Base-by-base conservation (phyloP, 192 early-diverging fungal genomes). In the Coemansia sp. region DNA sequence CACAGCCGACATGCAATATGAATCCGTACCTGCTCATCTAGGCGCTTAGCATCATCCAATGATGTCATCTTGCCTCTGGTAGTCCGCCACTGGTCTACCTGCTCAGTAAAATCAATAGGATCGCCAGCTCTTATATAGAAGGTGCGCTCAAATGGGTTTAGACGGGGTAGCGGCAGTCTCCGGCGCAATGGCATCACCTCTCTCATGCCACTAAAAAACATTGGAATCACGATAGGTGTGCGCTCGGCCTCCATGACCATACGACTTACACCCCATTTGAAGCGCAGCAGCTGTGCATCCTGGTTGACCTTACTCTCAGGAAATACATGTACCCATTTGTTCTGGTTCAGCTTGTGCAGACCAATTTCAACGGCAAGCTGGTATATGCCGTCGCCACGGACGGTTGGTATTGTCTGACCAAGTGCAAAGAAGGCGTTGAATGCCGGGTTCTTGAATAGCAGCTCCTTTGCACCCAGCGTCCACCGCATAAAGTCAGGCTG, bases 221-320 rank as follows among this genome's bases (percentile, higher is more conserved):
- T 75, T 48, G 92, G 88, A 3, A 94, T 59, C 7, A 94, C 85
- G 18, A 93, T 77, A 0, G 92, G 88, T 2, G 78, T 83, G 24
- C 79, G 78, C 19, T 84, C 76, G 6, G 88, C 78, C 62, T 96
- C 94, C 90, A 93, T 91, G 23, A 94, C 71, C 65, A 96, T 74
- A 27, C 94, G 82, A 14, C 88, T 91, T 9, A 96, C 83, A 10
- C 94, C 94, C 94, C 94, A 96, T 67, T 88, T 87, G 66, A 94
- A 92, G 12, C 78, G 68, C 60, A 72, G 31, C 21, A 81, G 58
- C 56, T 54, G 16, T 12, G 56, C 34, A 19, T 48, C 64, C 64
- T 90, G 88, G 70, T 90, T 87, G 48, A 92, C 82, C 59, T 81
- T 86, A 30, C 84, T 91, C 64, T 96, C 94, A 5, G 94, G 90